Base-by-base conservation (phyloP, 2,329 filamentous ascomycete species). In the Fusarium guadeloupense region DNA sequence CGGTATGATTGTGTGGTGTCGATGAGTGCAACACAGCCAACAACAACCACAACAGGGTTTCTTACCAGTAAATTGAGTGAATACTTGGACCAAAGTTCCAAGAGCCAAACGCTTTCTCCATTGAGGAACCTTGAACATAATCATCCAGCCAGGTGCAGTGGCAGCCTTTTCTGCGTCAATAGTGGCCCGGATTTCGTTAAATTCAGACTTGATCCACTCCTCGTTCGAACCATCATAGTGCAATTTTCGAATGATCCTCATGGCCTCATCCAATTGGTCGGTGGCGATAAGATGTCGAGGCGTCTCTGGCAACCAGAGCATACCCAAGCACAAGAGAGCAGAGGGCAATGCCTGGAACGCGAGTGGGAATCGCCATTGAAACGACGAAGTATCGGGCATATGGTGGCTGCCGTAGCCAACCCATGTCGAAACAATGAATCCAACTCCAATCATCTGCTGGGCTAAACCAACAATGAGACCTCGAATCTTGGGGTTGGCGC, bases 31-130 rank as follows among this genome's bases (percentile, higher is more conserved):
- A n/a, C n/a, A n/a, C n/a, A n/a, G n/a, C n/a, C n/a, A n/a, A n/a
- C n/a, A n/a, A n/a, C n/a, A n/a, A n/a, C n/a, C n/a, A n/a, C n/a
- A n/a, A n/a, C 2, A 5, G 13, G 19, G 6, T 6, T 5, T 16
- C 62, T 10, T 62, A 65, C 64, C 83, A 34, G 80, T 83, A 67
- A 88, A 81, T 54, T 69, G 64, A 4, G 83, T 84, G 60, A 88
- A 85, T 9, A 85, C 77, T 69, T 89, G 85, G n/a, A 87, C 79
- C 3, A 83, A 72, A 23, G 82, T 80, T 25, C 83, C 86, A 57
- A 86, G 84, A 69, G 85, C 73, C 47, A 88, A 77, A 13, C 86
- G 76, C 10, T 76, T 85, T 31, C 86, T 78, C 81, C 83, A 85
- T 38, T 80, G 73, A 3, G 78, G 78, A 4, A 84, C 80, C 13